These are phyloP conservation scores for Naganishia albida DNA, from an alignment of 1,284 basidiomycete genomes.

Conservation along the genomic window DNA sequence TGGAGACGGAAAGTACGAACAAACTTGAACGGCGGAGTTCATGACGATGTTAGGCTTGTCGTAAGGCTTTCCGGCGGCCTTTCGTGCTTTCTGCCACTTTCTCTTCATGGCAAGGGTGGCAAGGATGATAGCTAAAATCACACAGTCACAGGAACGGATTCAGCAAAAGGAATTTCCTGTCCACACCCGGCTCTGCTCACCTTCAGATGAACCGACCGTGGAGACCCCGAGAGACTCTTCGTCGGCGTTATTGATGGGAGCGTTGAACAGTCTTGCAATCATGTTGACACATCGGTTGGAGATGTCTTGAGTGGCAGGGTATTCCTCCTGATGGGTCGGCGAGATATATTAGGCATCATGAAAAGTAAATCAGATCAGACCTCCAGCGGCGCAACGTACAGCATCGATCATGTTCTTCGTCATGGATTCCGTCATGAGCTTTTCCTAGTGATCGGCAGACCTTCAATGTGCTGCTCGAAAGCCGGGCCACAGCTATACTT, in stretches of 20 bases:
- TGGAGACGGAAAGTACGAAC: constrained; percentile 6
- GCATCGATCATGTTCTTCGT: constrained; percentile 48
- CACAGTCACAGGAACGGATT: background rate
- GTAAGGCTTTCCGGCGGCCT: constrained; percentile 44
- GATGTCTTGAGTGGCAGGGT: constrained; percentile 41
- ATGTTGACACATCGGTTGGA: constrained; percentile 44
- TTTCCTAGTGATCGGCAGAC: constrained; percentile 31
- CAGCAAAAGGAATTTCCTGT: background rate
- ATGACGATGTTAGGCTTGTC: constrained; percentile 51
- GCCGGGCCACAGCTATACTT: too few relatives aligned
- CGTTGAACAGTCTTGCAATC: constrained; percentile 49
- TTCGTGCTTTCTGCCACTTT: constrained; percentile 44
- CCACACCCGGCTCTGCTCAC: too few relatives aligned
- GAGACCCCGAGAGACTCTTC: constrained; percentile 46
- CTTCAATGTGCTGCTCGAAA: too few relatives aligned
- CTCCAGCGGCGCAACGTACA: background rate
- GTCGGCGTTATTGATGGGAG: constrained; percentile 42
- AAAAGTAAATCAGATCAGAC: background rate
- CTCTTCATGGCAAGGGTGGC: constrained; percentile 48
- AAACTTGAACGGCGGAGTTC: constrained; percentile 47
- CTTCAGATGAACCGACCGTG: constrained; percentile 48
- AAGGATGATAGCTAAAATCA: constrained; percentile 45
- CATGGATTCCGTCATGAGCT: constrained; percentile 39
- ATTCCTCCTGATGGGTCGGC: constrained; percentile 36
- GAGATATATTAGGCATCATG: background rate